Percentiles rank a stretch among this genome's conserved stretches.
phyloP scores from a whole-genome alignment of 805 yeast species.

The Hanseniaspora valbyensis region DNA sequence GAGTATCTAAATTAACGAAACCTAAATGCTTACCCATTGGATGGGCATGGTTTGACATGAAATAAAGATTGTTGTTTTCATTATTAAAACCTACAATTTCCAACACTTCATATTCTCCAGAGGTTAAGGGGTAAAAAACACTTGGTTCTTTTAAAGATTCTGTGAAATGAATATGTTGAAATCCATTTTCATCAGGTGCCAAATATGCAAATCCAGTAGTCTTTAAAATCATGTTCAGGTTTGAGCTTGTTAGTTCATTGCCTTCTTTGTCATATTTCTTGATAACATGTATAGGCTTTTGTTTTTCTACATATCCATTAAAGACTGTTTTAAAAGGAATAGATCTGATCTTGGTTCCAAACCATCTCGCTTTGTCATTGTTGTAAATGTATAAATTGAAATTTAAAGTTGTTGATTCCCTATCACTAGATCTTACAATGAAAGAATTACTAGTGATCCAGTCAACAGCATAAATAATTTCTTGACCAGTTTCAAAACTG shows the following conservation, averaged over 20 bases:
- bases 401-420: slow-evolving; percentile 48
- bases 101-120: slow-evolving; percentile 44
- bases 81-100: slow-evolving; percentile 38
- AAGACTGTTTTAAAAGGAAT: slow-evolving; percentile 35
- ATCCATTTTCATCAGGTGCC: slow-evolving; percentile 41
- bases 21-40: slow-evolving; percentile 49
- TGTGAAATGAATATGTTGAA: slow-evolving; percentile 55
- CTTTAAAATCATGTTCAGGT: neutral
- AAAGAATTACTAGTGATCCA: slow-evolving; percentile 47
- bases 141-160: slow-evolving; percentile 33
- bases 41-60: slow-evolving; percentile 39
- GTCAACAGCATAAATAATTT: slow-evolving; percentile 47
- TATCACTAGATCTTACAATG: slow-evolving; percentile 49
- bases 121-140: slow-evolving; percentile 34
- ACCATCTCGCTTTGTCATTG: slow-evolving; percentile 19
- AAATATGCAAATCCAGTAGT: slow-evolving; percentile 51
- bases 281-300: slow-evolving; percentile 31
- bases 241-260: slow-evolving; percentile 18
- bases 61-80: slow-evolving; percentile 40
- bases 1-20: slow-evolving; percentile 33
- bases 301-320: slow-evolving; percentile 52
- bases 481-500: slow-evolving; percentile 33
- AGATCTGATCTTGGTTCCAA: slow-evolving; percentile 24
- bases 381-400: slow-evolving; percentile 34
- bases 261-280: slow-evolving; percentile 29